A percentile compares a stretch with the other conserved stretches of the same genome.
Conservation (phyloP, 768 basidiomycete genomes). For the Naganishia antarctica region DNA sequence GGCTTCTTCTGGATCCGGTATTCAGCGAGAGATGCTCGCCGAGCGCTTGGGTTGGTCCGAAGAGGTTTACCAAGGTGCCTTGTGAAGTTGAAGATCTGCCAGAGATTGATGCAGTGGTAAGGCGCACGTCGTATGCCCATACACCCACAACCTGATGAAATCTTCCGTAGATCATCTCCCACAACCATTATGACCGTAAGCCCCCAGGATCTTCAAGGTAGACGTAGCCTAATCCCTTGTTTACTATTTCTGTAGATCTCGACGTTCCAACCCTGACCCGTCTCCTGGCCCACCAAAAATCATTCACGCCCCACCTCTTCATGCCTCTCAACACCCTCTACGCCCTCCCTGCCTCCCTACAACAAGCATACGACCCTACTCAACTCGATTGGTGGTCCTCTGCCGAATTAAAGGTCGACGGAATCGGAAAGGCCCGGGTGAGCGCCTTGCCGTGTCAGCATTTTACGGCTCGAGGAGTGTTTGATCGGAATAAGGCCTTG, state of each 20-base stretch:
- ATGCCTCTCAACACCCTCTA: constrained; percentile 57
- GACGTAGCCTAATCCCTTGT: neutral
- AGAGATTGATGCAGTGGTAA: constrained; percentile 58
- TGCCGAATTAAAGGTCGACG: constrained; percentile 39
- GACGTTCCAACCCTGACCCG: constrained; percentile 35
- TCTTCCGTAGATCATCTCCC: constrained; percentile 54
- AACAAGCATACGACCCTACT: constrained; percentile 49
- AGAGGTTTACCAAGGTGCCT: constrained; percentile 47
- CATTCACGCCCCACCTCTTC: constrained; percentile 58
- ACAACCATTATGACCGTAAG: constrained; percentile 52
- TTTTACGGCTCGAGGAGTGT: constrained; percentile 55
- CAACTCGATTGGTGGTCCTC: constrained; percentile 66
- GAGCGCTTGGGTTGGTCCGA: constrained; percentile 32
- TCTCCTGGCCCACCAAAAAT: constrained; percentile 50
- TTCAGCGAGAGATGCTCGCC: constrained; percentile 47
- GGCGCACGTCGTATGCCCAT: no score
- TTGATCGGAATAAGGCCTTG: constrained; percentile 58
- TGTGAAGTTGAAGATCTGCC: constrained; percentile 59
- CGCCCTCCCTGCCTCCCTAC: constrained; percentile 52
- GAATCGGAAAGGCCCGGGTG: constrained; percentile 38
- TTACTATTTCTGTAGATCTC: constrained; percentile 25
- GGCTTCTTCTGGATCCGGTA: constrained; percentile 49
- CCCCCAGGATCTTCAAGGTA: neutral
- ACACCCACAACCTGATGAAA: neutral
- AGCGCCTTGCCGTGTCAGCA: constrained; percentile 59